Evolutionary conservation across 2,329 filamentous ascomycete species (phyloP), one percentile per base, ranked within the genome.

Genomic region (Metarhizium humberi): DNA sequence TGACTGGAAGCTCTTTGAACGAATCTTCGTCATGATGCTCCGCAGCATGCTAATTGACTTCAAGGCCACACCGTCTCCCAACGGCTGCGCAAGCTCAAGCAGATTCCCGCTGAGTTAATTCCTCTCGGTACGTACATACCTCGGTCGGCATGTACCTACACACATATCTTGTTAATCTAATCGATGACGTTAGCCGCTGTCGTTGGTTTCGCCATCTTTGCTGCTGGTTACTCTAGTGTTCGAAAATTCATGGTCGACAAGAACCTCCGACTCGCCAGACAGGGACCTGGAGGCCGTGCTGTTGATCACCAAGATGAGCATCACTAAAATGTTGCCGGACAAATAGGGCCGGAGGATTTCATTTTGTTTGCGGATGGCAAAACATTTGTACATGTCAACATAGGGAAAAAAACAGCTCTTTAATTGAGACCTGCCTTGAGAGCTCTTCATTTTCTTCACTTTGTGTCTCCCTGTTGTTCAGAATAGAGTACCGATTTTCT

Each of bases 1-100:
- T 13, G 16, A 11, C 14, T 32, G 6, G 18, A 42, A 30, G 16
- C 16, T 25, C 29, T 45, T 40, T n/a, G n/a, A 42, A 4, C 42
- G 10, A 25, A 34, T 25, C 11, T 36, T 36, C 20, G n/a, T 4
- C 29, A 49, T 45, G 50, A 32, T 51, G 10, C 10, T 14, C 34
- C 1, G 11, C 43, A 13, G 32, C 43, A 13, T 25, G 50, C 48
- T 54, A 43, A 48, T 38, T 51, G 47, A 53, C 18, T 14, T 51
- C 63, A 59, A 99, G 94, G 90, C 71, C 94, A 97, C 79, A 96
- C 92, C 67, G 85, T 97, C 75, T 96, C 92, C 63, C 94, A 97
- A 80, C 90, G 92, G 72, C 80, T 99, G 67, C 88, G 92, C 72
- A 87, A 85, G 71, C 80, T 96, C 69, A 92, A 88, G 82, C 85